Evolutionary conservation across 2,329 filamentous ascomycete genomes (phyloP).

Genomic region (Fusarium phyllophilum): DNA sequence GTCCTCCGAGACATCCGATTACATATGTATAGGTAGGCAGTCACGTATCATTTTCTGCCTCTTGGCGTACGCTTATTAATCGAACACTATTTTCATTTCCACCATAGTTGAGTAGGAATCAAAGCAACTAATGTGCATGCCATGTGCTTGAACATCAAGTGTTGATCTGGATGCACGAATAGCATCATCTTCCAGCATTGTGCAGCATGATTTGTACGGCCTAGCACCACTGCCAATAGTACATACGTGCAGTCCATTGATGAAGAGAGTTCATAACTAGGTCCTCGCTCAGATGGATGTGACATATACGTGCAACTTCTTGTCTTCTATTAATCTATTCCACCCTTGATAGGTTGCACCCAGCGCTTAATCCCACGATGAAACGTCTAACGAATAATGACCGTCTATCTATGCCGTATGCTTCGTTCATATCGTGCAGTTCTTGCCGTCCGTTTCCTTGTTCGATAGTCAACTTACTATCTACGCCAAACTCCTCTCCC

Average conservation of each 20-base stretch:
- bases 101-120: neutral
- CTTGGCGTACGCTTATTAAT: neutral
- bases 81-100: neutral
- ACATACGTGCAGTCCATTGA: neutral
- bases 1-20: conserved; percentile 6
- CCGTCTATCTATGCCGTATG: neutral
- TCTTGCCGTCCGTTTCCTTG: neutral
- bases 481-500: conserved; percentile 12
- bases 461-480: neutral
- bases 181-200: neutral
- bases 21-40: too few species aligned
- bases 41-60: neutral
- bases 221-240: neutral
- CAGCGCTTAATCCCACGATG: neutral
- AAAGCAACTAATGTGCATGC: neutral
- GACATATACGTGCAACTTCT: neutral
- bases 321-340: neutral
- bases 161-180: neutral
- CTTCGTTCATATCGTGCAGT: neutral
- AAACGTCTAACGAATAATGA: neutral
- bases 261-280: neutral
- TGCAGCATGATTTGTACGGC: neutral
- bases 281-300: too few species aligned
- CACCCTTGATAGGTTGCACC: neutral
- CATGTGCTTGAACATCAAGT: neutral